phyloP scores from a whole-genome alignment of 768 basidiomycete species.

The Boletus reticulatus region DNA sequence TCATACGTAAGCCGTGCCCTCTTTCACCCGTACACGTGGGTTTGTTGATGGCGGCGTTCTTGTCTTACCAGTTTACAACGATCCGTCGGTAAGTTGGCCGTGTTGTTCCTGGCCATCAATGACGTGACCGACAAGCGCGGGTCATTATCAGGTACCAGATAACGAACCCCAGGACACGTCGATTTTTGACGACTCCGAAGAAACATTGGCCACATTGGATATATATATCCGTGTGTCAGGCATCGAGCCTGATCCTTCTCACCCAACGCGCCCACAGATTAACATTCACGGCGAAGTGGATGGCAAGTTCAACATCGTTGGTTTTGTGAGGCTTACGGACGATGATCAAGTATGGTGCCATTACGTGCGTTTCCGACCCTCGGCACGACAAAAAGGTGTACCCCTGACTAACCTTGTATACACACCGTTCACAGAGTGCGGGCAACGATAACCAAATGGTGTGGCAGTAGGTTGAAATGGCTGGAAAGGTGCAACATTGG shows the following conservation, averaged over 20 bases:
- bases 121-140: conserved; percentile 1
- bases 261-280: conserved; percentile 53
- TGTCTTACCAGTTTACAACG: conserved; percentile 47
- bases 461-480: conserved; percentile 47
- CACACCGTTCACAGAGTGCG: conserved; percentile 36
- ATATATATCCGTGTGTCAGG: conserved; percentile 44
- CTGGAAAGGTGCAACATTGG: background rate
- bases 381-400: background rate
- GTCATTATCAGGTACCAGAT: conserved; percentile 24
- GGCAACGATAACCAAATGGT: conserved; percentile 52
- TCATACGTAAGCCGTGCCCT: conserved; percentile 47
- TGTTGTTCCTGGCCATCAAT: background rate
- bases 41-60: conserved; percentile 2
- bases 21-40: background rate
- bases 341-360: conserved; percentile 62
- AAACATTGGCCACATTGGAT: conserved; percentile 49
- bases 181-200: conserved; percentile 51
- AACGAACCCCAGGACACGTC: conserved; percentile 38
- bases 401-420: conserved; percentile 4
- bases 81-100: conserved; percentile 26
- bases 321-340: conserved; percentile 52
- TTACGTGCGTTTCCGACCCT: conserved; percentile 46
- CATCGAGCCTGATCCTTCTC: conserved; percentile 42
- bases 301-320: conserved; percentile 48
- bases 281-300: conserved; percentile 52